Conservation (phyloP, 306 rosid species). For the Prinsepia uniflora region DNA sequence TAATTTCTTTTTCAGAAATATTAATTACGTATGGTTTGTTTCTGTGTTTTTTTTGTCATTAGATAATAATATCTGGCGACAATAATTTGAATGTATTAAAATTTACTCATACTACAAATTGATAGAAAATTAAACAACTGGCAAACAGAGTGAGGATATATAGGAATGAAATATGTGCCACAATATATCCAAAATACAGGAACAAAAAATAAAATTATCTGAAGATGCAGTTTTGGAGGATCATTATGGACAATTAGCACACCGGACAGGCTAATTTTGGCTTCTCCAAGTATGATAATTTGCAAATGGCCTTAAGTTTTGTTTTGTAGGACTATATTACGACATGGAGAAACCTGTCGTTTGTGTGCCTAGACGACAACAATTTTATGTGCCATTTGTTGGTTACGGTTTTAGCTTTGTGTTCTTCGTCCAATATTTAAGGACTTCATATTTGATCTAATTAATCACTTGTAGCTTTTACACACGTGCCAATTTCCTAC, state of each 20-base stretch:
- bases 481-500: not conserved
- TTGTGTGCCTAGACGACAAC: conserved; percentile 1
- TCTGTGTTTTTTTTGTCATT: too few species aligned
- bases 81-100: too few species aligned
- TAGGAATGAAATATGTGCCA: not conserved
- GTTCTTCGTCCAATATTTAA: conserved; percentile 22
- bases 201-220: not conserved
- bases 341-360: conserved; percentile 4
- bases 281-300: not conserved
- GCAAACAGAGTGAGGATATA: not conserved
- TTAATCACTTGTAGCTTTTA: not conserved
- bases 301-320: not conserved
- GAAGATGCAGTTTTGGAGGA: conserved; percentile 6
- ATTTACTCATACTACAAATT: too few species aligned
- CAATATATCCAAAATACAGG: not conserved
- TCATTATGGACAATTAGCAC: conserved; percentile 1
- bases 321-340: conserved; percentile 15
- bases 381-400: conserved; percentile 11
- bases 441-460: not conserved
- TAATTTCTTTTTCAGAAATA: too few species aligned
- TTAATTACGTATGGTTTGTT: too few species aligned
- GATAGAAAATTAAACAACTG: too few species aligned
- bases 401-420: conserved; percentile 29
- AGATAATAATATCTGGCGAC: too few species aligned
- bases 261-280: conserved; percentile 32